Evolutionary conservation across 805 yeast species (phyloP).

Genomic region (Monosporozyma aerobia): DNA sequence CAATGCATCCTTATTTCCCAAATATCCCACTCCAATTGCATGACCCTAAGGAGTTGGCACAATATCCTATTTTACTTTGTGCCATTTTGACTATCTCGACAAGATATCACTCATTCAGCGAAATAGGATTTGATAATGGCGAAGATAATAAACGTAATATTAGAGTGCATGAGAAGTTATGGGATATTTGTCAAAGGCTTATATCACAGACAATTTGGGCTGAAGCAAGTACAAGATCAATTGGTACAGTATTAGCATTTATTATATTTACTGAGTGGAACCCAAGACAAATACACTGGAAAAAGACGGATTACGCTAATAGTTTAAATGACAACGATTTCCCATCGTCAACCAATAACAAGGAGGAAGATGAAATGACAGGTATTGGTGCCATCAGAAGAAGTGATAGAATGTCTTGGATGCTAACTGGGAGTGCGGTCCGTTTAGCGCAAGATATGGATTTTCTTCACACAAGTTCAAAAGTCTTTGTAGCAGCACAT

Average conservation of each 20-base stretch:
- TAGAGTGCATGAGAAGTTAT: slow-evolving; percentile 65
- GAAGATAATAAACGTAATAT: slow-evolving; percentile 36
- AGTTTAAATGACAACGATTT: slow-evolving; percentile 28
- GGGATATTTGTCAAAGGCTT: slow-evolving; percentile 76
- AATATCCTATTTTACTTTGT: slow-evolving; percentile 72
- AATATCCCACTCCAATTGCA: slow-evolving; percentile 70
- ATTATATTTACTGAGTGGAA: slow-evolving; percentile 89
- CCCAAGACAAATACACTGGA: slow-evolving; percentile 86
- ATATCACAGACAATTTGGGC: slow-evolving; percentile 91
- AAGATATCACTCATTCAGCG: slow-evolving; percentile 57
- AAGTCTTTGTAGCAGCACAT: slow-evolving; percentile 76
- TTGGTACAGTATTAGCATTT: slow-evolving; percentile 81
- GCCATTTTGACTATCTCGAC: slow-evolving; percentile 75
- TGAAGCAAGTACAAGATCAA: slow-evolving; percentile 76
- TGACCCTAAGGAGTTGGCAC: slow-evolving; percentile 53
- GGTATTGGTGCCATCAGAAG: slow-evolving; percentile 81
- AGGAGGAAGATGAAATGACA: slow-evolving; percentile 44
- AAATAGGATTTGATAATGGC: slow-evolving; percentile 28
- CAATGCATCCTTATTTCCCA: slow-evolving; percentile 88
- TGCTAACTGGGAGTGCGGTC: slow-evolving; percentile 81
- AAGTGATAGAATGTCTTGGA: slow-evolving; percentile 87
- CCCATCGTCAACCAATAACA: slow-evolving; percentile 13
- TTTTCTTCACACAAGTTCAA: slow-evolving; percentile 61
- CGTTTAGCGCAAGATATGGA: slow-evolving; percentile 83
- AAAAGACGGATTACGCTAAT: slow-evolving; percentile 79